A percentile compares a stretch with the other conserved stretches of the same genome.
Evolutionary conservation across 768 basidiomycete genomes (phyloP).

Genomic region (Phanerodontia chrysosporium): DNA sequence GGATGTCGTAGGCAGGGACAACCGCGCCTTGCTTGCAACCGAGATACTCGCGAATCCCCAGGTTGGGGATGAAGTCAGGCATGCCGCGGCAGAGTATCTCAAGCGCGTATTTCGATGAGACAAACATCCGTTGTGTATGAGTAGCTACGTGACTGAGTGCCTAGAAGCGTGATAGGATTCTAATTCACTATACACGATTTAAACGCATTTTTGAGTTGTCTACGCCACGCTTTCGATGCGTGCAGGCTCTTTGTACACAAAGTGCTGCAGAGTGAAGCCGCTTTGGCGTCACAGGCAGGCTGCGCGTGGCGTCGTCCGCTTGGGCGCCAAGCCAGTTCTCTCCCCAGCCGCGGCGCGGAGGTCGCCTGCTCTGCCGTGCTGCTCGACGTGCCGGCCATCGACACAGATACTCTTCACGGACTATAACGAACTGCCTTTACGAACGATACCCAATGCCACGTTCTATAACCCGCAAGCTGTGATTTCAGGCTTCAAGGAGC

Average conservation of each 20-base stretch:
- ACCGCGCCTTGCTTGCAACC: slow-evolving; percentile 59
- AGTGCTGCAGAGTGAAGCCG: too few relatives aligned
- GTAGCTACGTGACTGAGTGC: not conserved
- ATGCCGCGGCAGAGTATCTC: slow-evolving; percentile 67
- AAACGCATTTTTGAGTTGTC: too few relatives aligned
- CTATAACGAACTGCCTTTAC: not conserved
- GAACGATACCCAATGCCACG: slow-evolving; percentile 17
- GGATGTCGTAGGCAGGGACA: slow-evolving; percentile 19
- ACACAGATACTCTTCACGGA: not conserved
- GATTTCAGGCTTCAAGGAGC: slow-evolving; percentile 42
- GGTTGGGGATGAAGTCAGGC: slow-evolving; percentile 57
- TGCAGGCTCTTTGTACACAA: too few relatives aligned
- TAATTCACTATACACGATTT: too few relatives aligned
- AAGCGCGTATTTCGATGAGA: slow-evolving; percentile 51
- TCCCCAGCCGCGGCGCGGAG: not conserved
- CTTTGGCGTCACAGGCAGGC: too few relatives aligned
- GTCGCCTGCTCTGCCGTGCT: not conserved
- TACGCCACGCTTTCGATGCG: too few relatives aligned
- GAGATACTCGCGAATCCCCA: slow-evolving; percentile 57
- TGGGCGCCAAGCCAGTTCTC: not conserved
- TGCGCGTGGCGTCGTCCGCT: not conserved
- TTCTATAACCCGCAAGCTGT: slow-evolving; percentile 24
- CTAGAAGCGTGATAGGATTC: too few relatives aligned
- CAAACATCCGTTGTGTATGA: not conserved
- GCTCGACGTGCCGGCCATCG: not conserved